Evolutionary conservation across 805 yeast species (phyloP), one percentile per base, ranked within the genome.

Genomic region (Wickerhamomyces silvicola): DNA sequence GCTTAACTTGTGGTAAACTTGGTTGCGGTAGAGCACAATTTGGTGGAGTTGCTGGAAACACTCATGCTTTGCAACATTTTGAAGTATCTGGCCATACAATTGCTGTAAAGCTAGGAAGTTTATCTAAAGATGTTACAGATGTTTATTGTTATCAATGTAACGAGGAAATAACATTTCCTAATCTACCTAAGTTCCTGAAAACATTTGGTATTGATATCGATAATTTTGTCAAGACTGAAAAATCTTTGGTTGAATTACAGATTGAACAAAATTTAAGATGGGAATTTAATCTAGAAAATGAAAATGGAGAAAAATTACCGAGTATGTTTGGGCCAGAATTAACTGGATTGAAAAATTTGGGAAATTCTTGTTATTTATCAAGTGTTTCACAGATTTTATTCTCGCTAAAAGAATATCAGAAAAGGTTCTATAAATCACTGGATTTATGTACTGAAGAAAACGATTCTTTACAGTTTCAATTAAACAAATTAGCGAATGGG

Each of bases 11-110:
- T 68, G 98, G 98, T 2, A 61, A 71, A n/a, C 47, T 87, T 9
- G 96, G 96, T 5, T 92, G 99, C 60, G 99, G 99, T 6, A 66
- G 99, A 42, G 78, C 78, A 20, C 98, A 92, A 57, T 85, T 83
- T 51, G 98, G 97, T 22, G 90, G 94, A 16, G 75, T 82, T 10
- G 81, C 87, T n/a, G 99, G 99, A 6, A 76, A 90, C 51, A 78
- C 95, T 1, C 98, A 92, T 56, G 97, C 95, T 0, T 60, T 90
- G 37, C 53, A 57, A 0, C 99, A 92, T 57, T 79, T 55, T 49
- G 73, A 79, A 23, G 31, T 50, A 10, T 43, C 72, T 0, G 66
- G 64, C 1, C 98, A 92, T 57, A 74, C 85, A 3, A 75, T 88
- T 12, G 95, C 97, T 0, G 83, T 88, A 7, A 92, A 92, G 50